Evolutionary conservation across 2,329 filamentous ascomycete genomes (phyloP), one percentile per base, ranked within the genome.

Genomic region (Verticillium tricorpus): DNA sequence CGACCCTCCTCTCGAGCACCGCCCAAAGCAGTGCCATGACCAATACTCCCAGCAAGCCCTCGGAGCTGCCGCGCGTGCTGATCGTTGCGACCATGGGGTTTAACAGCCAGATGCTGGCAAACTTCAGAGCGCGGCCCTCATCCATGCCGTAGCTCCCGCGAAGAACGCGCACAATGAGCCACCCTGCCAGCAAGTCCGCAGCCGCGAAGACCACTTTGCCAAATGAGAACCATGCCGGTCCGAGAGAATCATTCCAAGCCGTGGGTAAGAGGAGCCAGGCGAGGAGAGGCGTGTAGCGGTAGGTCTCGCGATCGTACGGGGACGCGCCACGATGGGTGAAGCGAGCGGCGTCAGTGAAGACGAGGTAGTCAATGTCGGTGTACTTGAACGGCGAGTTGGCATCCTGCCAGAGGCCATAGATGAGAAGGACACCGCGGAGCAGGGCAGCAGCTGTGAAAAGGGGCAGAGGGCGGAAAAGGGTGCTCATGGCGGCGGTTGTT

Each of bases 11-110:
- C 59, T 84, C 80, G 65, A 93, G 78, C 1, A 91, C 89, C 0
- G 93, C 91, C 91, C 92, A 98, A 12, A 99, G 76, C 39, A 98
- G 74, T 0, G 86, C 90, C 64, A 92, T 87, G 6, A 96, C 92
- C 72, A 97, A 82, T 0, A 94, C 92, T 17, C 92, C 93, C 8
- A 99, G 76, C 14, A 99, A 73, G 0, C 95, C 95, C 76, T 99
- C 95, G 0, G 93, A 95, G 77, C 93, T 97, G 15, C 95, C 95
- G 57, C 95, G 82, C 14, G 95, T 98, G 76, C 92, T 97, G 70
- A 99, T 99, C 40, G 93, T 92, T 0, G 95, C 95, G 11, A 98
- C 95, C 93, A 99, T 98, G 0, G 95, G 95, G 70, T 99, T 99
- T 71, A 97, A 83, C 64, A 98, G 78, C 95, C 95, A 99, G 45